Evolutionary conservation across 345 rosid species (phyloP), one percentile per base, ranked within the genome.

Genomic region (Raphanus raphanistrum): DNA sequence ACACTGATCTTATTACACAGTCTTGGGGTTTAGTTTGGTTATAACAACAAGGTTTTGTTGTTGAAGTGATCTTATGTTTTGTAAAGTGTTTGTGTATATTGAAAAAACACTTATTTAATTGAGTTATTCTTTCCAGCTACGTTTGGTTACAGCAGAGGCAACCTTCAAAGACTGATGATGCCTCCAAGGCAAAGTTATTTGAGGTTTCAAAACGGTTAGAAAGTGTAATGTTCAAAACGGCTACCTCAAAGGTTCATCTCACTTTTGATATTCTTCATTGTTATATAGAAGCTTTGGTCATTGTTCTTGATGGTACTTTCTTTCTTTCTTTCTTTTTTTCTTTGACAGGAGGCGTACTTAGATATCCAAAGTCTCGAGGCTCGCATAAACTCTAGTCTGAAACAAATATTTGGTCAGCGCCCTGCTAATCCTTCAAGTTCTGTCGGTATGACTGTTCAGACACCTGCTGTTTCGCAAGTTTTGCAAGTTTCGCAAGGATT

Each of bases 161-260:
- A 45, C 72, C 82, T 29, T 79, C 79, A 63, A 76, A 82, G 64
- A 72, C 85, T 68, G 81, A 68, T 72, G 94, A 88, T 6, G 35
- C 72, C 69, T 84, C 85, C 29, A 83, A 82, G 76, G 76, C 70
- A 66, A 95, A 50, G 87, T 73, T 76, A 48, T 80, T 36, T 73
- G 93, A 89, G 79, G 60, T 90, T 70, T 86, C 90, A 52, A 95
- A 79, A 84, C 94, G 93, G 78, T 81, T 92, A 65, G 99, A 95
- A 81, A 88, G 68, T 77, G 88, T 87, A 73, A 75, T 91, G 71
- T 79, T 88, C 66, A 91, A 70, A 84, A 38, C 31, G 36, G 96
- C 98, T 50, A 80, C 4, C 43, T 70, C 95, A 32, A 86, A 90
- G 98, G 98, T 95, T 71, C 31, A 35, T 31, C 4, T 60, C 52